These are phyloP conservation scores for Naematelia encephala DNA, from an alignment of 768 basidiomycete genomes.

Conservation along the genomic window DNA sequence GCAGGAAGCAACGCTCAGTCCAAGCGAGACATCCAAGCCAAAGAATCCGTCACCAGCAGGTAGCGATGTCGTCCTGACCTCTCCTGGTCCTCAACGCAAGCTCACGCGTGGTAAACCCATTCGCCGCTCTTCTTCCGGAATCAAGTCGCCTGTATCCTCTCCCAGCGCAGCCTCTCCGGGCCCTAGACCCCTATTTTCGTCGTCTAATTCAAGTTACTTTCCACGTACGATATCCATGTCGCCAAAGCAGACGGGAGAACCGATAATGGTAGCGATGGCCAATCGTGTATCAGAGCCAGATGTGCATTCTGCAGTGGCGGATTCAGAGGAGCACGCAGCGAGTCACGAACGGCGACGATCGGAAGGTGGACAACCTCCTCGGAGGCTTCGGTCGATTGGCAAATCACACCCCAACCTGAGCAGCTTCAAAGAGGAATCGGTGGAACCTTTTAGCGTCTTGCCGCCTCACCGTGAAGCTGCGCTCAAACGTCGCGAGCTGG, in stretches of 20 bases:
- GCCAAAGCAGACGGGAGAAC: background rate
- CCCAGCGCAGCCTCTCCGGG: background rate
- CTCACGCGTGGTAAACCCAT: slow-evolving; percentile 25
- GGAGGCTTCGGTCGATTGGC: background rate
- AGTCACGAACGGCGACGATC: background rate
- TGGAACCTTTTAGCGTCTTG: slow-evolving; percentile 3
- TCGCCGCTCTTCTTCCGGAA: slow-evolving; percentile 25
- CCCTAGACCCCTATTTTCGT: slow-evolving; percentile 1
- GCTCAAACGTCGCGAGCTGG: slow-evolving; percentile 27
- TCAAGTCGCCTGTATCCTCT: background rate
- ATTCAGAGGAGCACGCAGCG: background rate
- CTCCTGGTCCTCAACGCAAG: slow-evolving; percentile 13
- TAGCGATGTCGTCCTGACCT: slow-evolving; percentile 5
- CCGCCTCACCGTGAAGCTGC: slow-evolving; percentile 41
- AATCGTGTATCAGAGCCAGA: background rate
- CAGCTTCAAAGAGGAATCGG: background rate
- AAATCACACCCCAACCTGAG: background rate
- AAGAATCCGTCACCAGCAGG: slow-evolving; percentile 1
- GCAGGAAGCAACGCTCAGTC: background rate
- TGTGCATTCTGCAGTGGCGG: background rate
- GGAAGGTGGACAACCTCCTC: background rate
- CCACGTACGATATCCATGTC: background rate
- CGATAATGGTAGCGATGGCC: background rate
- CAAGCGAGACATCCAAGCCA: background rate
- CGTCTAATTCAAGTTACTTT: background rate